Percentiles rank a stretch among this genome's conserved stretches.
Evolutionary conservation across 805 yeast species (phyloP).

Genomic region (Yamadazyma endophytica): DNA sequence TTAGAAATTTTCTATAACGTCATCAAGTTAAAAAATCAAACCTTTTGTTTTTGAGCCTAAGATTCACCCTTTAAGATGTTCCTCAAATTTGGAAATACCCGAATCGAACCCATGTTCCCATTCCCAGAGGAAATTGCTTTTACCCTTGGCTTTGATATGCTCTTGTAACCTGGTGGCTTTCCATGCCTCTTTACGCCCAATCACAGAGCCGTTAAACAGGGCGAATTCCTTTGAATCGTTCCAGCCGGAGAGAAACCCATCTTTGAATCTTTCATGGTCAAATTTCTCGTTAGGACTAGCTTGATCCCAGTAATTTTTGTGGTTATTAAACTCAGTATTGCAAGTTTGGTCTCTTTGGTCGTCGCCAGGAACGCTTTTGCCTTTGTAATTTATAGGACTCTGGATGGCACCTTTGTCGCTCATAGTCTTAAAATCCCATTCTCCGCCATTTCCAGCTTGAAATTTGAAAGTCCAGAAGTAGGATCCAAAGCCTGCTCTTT

Average conservation of each 20-base stretch:
- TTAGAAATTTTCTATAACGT: background rate
- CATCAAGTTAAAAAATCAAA: background rate
- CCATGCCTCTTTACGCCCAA: constrained; percentile 79
- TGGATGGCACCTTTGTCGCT: constrained; percentile 50
- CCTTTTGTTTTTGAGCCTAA: too few relatives aligned
- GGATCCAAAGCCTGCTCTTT: constrained; percentile 63
- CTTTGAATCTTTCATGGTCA: constrained; percentile 79
- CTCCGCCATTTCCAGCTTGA: constrained; percentile 88
- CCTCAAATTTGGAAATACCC: constrained; percentile 47
- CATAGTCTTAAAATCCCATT: constrained; percentile 90
- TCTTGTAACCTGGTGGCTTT: constrained; percentile 55
- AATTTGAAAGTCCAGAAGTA: constrained; percentile 93
- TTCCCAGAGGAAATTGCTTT: constrained; percentile 68
- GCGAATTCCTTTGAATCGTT: constrained; percentile 68
- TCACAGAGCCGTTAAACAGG: constrained; percentile 57
- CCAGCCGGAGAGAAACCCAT: constrained; percentile 77
- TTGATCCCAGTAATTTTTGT: constrained; percentile 64
- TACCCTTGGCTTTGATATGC: constrained; percentile 55
- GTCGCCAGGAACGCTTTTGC: constrained; percentile 34
- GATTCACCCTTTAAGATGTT: constrained; percentile 2
- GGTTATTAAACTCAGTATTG: constrained; percentile 38
- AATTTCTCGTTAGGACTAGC: constrained; percentile 55
- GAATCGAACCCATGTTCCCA: constrained; percentile 82
- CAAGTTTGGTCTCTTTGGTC: constrained; percentile 38
- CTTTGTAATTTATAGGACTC: constrained; percentile 18